phyloP scores from a whole-genome alignment of 306 rosid species.

The Begonia masoniana region DNA sequence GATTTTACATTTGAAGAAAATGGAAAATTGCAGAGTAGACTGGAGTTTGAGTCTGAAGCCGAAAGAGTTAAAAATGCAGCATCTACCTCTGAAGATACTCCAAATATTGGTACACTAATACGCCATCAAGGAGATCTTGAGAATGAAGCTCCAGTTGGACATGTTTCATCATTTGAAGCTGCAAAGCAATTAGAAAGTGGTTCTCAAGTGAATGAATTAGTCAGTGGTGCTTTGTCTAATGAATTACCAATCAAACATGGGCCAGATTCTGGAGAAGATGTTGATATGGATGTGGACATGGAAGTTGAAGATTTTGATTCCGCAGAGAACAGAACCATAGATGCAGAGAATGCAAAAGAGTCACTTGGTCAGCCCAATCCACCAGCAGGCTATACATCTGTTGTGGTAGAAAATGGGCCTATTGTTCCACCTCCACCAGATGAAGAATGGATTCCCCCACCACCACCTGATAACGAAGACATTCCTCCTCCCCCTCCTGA shows the following conservation, averaged over 20 bases:
- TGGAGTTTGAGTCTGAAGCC: conserved; percentile 21
- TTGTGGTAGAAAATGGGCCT: conserved; percentile 25
- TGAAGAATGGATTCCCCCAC: conserved; percentile 98
- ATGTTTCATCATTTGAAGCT: conserved; percentile 21
- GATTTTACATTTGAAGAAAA: conserved; percentile 15
- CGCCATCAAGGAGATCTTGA: conserved; percentile 10
- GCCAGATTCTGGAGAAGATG: conserved; percentile 45
- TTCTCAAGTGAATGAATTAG: conserved; percentile 22
- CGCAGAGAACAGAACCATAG: conserved; percentile 23
- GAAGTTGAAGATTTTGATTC: conserved; percentile 70
- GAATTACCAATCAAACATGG: conserved; percentile 30
- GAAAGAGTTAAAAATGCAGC: conserved; percentile 16
- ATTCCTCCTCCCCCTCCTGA: conserved; percentile 92
- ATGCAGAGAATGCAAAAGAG: conserved; percentile 18
- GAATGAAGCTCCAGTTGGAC: conserved; percentile 8
- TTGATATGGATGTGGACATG: conserved; percentile 98
- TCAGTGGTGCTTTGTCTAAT: conserved; percentile 20
- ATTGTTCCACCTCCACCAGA: conserved; percentile 71
- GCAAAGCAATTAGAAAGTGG: conserved; percentile 14
- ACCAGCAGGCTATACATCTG: conserved; percentile 15
- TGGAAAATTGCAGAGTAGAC: conserved; percentile 16
- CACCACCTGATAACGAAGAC: conserved; percentile 81
- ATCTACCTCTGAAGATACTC: conserved; percentile 25
- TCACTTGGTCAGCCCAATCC: conserved; percentile 28
- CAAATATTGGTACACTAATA: conserved; percentile 13